Percentiles rank a stretch among this genome's conserved stretches.
Evolutionary conservation across 2,329 filamentous ascomycete genomes (phyloP).

Genomic region (Nannizziopsis arthrosporioides): DNA sequence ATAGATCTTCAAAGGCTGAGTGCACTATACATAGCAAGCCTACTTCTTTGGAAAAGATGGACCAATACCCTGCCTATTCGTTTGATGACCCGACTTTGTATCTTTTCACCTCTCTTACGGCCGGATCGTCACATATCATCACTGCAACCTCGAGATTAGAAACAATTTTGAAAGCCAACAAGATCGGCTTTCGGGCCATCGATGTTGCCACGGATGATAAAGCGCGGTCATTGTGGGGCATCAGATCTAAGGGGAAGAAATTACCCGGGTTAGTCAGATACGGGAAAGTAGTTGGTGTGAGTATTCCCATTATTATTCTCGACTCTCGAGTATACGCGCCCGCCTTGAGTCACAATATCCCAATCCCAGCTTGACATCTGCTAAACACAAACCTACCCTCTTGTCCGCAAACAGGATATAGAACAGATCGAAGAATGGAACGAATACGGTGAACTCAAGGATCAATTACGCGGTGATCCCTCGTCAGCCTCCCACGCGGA

Average conservation of each 20-base stretch:
- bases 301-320: constrained; percentile 26
- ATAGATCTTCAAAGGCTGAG: not conserved
- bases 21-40: too few species aligned
- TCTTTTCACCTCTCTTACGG: constrained; percentile 91
- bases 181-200: constrained; percentile 82
- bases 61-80: constrained; percentile 23
- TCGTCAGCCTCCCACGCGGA: constrained; percentile 22
- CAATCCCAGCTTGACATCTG: not conserved
- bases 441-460: constrained; percentile 88
- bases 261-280: constrained; percentile 81
- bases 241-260: constrained; percentile 74
- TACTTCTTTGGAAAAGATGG: constrained; percentile 26
- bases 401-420: constrained; percentile 53
- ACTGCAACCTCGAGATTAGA: constrained; percentile 92
- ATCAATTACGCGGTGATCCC: constrained; percentile 52
- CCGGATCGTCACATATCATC: constrained; percentile 89
- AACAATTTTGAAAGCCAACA: constrained; percentile 90
- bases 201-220: constrained; percentile 85
- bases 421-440: constrained; percentile 98
- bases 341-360: not conserved
- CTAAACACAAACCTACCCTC: not conserved
- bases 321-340: too few species aligned
- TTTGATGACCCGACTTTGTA: constrained; percentile 61
- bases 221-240: constrained; percentile 77
- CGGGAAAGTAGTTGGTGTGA: constrained; percentile 71